Percentiles rank a stretch among this genome's conserved stretches.
These are phyloP conservation scores for Neurospora sp. DNA, from an alignment of 2,329 filamentous ascomycete species.

Conservation along the genomic window DNA sequence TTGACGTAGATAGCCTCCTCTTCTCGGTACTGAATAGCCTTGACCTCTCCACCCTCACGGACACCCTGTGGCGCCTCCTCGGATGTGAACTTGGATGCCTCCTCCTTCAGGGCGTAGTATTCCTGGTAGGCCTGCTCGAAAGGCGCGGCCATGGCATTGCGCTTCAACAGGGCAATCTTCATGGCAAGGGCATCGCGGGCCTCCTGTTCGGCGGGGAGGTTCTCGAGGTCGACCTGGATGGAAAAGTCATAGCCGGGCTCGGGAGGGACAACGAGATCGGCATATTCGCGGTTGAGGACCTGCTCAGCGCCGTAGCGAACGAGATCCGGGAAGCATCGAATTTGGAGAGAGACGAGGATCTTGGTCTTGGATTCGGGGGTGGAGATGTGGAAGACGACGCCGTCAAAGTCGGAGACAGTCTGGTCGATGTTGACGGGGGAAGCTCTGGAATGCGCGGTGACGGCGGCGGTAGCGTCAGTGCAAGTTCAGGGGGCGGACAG, in stretches of 20 bases:
- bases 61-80: conserved; percentile 91
- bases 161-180: conserved; percentile 85
- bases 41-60: conserved; percentile 80
- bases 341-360: conserved; percentile 87
- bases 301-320: conserved; percentile 86
- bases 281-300: conserved; percentile 90
- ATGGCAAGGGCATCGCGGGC: conserved; percentile 76
- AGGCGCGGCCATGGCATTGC: conserved; percentile 96
- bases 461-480: conserved; percentile 21
- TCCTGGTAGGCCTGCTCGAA: conserved; percentile 97
- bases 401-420: conserved; percentile 97
- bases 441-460: conserved; percentile 45
- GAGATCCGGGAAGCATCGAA: conserved; percentile 90
- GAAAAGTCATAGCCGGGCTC: conserved; percentile 97
- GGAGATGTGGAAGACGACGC: conserved; percentile 96
- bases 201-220: conserved; percentile 72
- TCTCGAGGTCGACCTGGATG: conserved; percentile 78
- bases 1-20: conserved; percentile 99
- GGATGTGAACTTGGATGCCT: conserved; percentile 83
- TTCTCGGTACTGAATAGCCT: conserved; percentile 96
- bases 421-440: conserved; percentile 87
- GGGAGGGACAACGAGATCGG: conserved; percentile 74
- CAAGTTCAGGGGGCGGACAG: conserved; percentile 5
- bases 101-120: conserved; percentile 75
- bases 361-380: conserved; percentile 89